Conservation (phyloP, 2,329 filamentous ascomycete genomes). For the Xylaria sp. region DNA sequence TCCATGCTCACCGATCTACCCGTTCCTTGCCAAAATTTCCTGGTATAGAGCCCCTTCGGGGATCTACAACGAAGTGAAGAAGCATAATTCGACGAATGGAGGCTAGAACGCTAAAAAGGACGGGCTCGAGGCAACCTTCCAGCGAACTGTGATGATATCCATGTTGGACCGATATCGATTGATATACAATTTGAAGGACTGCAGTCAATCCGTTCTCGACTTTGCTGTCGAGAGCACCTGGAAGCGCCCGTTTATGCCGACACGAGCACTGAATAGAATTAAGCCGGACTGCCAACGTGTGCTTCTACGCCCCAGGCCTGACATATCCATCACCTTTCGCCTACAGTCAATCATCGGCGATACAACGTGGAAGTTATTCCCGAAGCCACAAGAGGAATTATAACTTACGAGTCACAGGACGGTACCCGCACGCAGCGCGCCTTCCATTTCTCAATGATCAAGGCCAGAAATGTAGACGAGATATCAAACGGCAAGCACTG, state of each 20-base stretch:
- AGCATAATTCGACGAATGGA: slow-evolving; percentile 7
- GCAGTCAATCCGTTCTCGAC: slow-evolving; percentile 1
- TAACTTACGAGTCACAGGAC: slow-evolving; percentile 10
- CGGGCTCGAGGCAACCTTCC: not conserved
- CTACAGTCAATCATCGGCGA: slow-evolving; percentile 5
- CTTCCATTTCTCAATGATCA: slow-evolving; percentile 18
- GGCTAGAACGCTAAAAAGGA: slow-evolving; percentile 5
- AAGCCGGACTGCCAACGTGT: not conserved
- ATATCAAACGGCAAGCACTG: not conserved
- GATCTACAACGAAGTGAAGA: slow-evolving; percentile 16
- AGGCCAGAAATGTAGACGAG: not conserved
- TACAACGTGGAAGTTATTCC: not conserved
- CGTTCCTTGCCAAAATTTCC: slow-evolving; percentile 11
- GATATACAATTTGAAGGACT: slow-evolving; percentile 7
- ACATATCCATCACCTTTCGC: slow-evolving; percentile 14
- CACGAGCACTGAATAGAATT: slow-evolving; percentile 1
- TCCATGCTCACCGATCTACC: slow-evolving; percentile 3
- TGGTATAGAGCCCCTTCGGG: not conserved
- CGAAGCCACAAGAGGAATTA: slow-evolving; percentile 15
- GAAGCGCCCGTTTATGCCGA: slow-evolving; percentile 13
- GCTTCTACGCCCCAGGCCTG: slow-evolving; percentile 12
- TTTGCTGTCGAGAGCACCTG: slow-evolving; percentile 15
- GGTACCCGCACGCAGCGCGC: slow-evolving; percentile 1
- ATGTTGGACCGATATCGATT: slow-evolving; percentile 16
- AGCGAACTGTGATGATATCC: slow-evolving; percentile 21